phyloP scores from a whole-genome alignment of 2,329 filamentous ascomycete genomes.

The Ambrosiella xylebori region DNA sequence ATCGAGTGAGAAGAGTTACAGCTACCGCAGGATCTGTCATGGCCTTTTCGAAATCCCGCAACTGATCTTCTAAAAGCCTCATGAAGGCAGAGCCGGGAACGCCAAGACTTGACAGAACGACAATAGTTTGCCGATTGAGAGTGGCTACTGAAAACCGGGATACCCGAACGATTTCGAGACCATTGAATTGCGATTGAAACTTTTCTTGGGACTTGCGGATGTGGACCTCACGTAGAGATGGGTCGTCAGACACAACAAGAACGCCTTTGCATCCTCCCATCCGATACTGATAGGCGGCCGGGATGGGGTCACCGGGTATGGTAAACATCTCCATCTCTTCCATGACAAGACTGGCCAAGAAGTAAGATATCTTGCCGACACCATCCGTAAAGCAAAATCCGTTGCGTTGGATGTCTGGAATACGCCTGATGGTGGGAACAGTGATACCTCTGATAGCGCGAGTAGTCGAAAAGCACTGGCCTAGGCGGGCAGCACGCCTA shows the following conservation, averaged over 20 bases:
- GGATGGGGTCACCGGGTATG: conserved; percentile 23
- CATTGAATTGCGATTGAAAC: conserved; percentile 53
- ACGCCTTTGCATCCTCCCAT: conserved; percentile 88
- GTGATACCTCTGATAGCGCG: conserved; percentile 49
- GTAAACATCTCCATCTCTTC: conserved; percentile 42
- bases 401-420: conserved; percentile 54
- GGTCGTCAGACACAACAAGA: conserved; percentile 54
- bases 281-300: conserved; percentile 81
- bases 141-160: conserved; percentile 62
- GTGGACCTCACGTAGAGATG: conserved; percentile 50
- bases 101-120: conserved; percentile 64
- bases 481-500: conserved; percentile 74
- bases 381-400: conserved; percentile 73
- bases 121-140: conserved; percentile 79
- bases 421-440: conserved; percentile 39
- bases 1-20: conserved; percentile 49
- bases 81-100: conserved; percentile 51
- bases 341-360: conserved; percentile 57
- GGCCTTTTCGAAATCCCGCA: conserved; percentile 50
- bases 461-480: conserved; percentile 93
- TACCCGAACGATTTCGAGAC: conserved; percentile 70
- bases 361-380: conserved; percentile 75
- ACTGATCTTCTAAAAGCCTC: conserved; percentile 47
- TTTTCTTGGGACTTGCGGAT: conserved; percentile 78
- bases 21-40: conserved; percentile 50